Conservation (phyloP, 129 eudicot species). For the Lonicera japonica region DNA sequence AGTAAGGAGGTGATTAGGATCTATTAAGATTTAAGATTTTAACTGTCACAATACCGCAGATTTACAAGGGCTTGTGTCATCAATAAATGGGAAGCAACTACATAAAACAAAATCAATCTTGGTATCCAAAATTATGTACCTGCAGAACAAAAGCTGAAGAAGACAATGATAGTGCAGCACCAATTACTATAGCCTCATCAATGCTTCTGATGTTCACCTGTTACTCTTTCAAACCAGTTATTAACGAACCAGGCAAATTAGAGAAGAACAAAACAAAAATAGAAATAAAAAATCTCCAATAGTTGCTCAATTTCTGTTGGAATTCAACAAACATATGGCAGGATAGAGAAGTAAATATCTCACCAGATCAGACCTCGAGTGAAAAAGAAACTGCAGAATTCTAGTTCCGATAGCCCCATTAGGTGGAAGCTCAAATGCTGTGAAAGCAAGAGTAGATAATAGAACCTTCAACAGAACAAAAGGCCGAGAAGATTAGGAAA, state of each 20-base stretch:
- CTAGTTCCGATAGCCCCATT: constrained; percentile 88
- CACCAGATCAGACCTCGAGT: constrained; percentile 91
- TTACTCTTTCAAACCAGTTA: constrained; percentile 17
- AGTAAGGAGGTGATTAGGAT: background rate
- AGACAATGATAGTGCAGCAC: constrained; percentile 94
- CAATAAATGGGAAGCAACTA: constrained; percentile 1
- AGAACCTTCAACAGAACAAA: constrained; percentile 56
- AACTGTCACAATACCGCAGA: background rate
- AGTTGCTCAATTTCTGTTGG: background rate
- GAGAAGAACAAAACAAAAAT: background rate
- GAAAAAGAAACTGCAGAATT: constrained; percentile 80
- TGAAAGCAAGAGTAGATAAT: constrained; percentile 86
- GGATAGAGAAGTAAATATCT: constrained; percentile 15
- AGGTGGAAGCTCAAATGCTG: constrained; percentile 99
- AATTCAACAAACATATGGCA: background rate
- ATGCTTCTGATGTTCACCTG: constrained; percentile 95
- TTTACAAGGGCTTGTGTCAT: background rate
- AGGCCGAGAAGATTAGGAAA: constrained; percentile 8
- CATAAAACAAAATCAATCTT: background rate
- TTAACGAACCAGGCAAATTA: constrained; percentile 10
- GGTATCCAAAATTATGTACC: constrained; percentile 36
- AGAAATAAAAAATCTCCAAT: too few species aligned
- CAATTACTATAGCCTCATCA: constrained; percentile 92
- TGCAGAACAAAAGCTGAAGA: constrained; percentile 98
- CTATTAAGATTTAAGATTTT: background rate